A percentile compares a stretch with the other conserved stretches of the same genome.
Evolutionary conservation across 2,329 filamentous ascomycete genomes (phyloP).

Genomic region (Aspergillus eucalypticola): DNA sequence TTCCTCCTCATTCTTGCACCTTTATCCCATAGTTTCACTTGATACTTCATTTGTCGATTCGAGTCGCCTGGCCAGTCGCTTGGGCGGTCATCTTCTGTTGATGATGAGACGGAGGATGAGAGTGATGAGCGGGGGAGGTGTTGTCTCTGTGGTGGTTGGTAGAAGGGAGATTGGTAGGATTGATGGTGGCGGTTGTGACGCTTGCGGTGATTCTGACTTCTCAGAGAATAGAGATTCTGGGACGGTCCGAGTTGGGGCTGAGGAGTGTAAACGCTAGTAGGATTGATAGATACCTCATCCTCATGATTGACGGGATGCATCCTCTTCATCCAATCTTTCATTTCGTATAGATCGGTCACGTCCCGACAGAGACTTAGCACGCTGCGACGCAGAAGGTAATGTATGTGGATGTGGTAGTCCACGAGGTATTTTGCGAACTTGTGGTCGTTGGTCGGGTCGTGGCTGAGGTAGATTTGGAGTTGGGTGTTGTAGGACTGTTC

Average conservation of each 20-base stretch:
- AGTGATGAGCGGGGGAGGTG: no score
- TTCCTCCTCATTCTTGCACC: slow-evolving; percentile 6
- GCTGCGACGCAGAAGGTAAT: slow-evolving; percentile 26
- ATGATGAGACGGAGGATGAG: background rate
- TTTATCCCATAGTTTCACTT: slow-evolving; percentile 16
- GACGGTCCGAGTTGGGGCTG: no score
- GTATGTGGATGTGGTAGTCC: slow-evolving; percentile 37
- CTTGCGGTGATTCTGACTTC: no score
- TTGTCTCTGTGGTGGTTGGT: no score
- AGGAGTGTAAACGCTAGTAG: no score
- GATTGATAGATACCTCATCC: background rate
- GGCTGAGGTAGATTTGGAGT: background rate
- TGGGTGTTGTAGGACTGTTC: slow-evolving; percentile 10
- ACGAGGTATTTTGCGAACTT: slow-evolving; percentile 32
- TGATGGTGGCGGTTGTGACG: no score
- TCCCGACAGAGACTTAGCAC: slow-evolving; percentile 33
- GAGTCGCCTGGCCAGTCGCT: slow-evolving; percentile 9
- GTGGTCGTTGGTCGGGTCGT: slow-evolving; percentile 13
- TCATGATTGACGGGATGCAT: background rate
- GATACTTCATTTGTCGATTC: slow-evolving; percentile 11
- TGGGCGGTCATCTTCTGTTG: background rate
- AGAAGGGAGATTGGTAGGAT: no score
- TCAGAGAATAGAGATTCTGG: no score
- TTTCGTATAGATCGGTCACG: slow-evolving; percentile 27
- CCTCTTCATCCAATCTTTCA: slow-evolving; percentile 30